These are phyloP conservation scores for Umbelopsis sp. DNA, from an alignment of 192 early-diverging fungal genomes.

Conservation along the genomic window DNA sequence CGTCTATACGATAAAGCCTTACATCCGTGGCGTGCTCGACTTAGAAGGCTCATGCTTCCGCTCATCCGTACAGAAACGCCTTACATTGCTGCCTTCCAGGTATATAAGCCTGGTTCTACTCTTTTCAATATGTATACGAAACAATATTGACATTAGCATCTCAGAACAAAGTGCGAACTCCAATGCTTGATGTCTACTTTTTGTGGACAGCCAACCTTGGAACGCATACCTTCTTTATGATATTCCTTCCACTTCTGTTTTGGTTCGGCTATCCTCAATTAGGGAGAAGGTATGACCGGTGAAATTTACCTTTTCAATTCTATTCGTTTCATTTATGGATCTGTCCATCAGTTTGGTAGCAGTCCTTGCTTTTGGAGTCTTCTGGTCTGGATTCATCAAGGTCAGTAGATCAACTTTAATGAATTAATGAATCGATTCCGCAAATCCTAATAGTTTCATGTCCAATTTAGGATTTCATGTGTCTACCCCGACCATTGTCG, in stretches of 20 bases:
- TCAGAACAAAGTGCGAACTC: constrained; percentile 47
- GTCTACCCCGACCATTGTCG: constrained; percentile 81
- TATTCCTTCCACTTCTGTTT: constrained; percentile 77
- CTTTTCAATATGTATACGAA: background rate
- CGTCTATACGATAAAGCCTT: constrained; percentile 53
- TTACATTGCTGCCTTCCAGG: constrained; percentile 52
- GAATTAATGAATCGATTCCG: background rate
- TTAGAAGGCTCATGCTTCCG: constrained; percentile 47
- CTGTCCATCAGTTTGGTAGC: constrained; percentile 13
- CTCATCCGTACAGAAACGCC: constrained; percentile 49
- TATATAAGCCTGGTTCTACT: constrained; percentile 19
- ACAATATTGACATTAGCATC: background rate
- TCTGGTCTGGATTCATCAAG: constrained; percentile 62
- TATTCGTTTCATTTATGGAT: background rate
- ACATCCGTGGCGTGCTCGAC: constrained; percentile 39
- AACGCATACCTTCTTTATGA: constrained; percentile 87
- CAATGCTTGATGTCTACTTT: constrained; percentile 65
- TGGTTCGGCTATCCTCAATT: constrained; percentile 75
- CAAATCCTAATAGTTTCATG: background rate
- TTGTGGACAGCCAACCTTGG: constrained; percentile 76
- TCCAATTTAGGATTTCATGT: constrained; percentile 73
- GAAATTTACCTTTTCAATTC: background rate
- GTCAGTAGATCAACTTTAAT: constrained; percentile 29
- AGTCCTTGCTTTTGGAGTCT: constrained; percentile 55
- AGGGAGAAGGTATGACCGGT: constrained; percentile 49